A percentile compares a stretch with the other conserved stretches of the same genome.
Evolutionary conservation across 164 flowering plant species (phyloP).

Genomic region (Malania oleifera): DNA sequence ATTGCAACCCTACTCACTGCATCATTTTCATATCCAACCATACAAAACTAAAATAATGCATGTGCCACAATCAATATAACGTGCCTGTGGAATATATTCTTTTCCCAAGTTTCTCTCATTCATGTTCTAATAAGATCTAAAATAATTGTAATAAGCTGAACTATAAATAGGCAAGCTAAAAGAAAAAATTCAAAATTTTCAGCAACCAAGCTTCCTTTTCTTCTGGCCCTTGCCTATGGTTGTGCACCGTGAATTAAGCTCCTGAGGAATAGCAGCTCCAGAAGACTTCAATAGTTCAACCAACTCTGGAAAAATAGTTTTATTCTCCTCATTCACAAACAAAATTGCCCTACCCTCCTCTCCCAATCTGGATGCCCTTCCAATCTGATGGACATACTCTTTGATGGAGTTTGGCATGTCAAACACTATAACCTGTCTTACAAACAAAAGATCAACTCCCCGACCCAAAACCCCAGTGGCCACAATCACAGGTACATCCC

Average conservation of each 20-base stretch:
- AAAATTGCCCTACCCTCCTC: conserved; percentile 69
- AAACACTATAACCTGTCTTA: conserved; percentile 84
- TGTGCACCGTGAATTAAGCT: conserved; percentile 62
- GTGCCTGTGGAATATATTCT: too few species aligned
- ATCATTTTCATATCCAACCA: too few species aligned
- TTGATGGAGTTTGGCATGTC: conserved; percentile 87
- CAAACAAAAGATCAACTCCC: conserved; percentile 72
- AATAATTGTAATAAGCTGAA: too few species aligned
- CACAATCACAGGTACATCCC: conserved; percentile 74
- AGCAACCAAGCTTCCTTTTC: conserved; percentile 54
- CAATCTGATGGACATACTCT: conserved; percentile 91
- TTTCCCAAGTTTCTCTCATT: too few species aligned
- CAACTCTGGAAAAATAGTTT: conserved; percentile 58
- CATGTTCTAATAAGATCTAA: too few species aligned
- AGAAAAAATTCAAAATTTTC: conserved; percentile 7
- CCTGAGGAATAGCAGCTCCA: conserved; percentile 72
- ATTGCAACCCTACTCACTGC: too few species aligned
- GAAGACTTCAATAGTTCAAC: conserved; percentile 54
- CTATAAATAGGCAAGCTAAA: too few species aligned
- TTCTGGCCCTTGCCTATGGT: conserved; percentile 25
- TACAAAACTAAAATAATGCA: too few species aligned
- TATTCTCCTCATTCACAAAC: conserved; percentile 76
- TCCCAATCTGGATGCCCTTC: conserved; percentile 87
- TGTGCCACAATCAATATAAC: too few species aligned
- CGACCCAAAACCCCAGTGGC: conserved; percentile 87